Evolutionary conservation across 2,329 filamentous ascomycete genomes (phyloP).

Genomic region (Pyrenophora tritici-repentis): DNA sequence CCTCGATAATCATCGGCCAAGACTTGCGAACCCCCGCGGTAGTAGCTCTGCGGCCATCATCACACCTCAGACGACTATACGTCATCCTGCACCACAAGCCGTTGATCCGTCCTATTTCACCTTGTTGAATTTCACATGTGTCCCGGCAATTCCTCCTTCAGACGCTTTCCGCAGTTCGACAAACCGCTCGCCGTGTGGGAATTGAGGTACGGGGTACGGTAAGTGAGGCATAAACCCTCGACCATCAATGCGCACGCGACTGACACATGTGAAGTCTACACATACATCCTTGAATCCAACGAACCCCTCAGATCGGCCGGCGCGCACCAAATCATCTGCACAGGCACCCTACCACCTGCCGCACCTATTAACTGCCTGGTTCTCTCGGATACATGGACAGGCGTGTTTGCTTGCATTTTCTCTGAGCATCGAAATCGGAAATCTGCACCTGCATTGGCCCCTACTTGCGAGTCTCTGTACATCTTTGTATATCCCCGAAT

Average conservation of each 20-base stretch:
- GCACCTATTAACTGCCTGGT: background rate
- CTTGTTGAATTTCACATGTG: constrained; percentile 34
- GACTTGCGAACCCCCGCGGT: constrained; percentile 9
- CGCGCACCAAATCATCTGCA: constrained; percentile 1
- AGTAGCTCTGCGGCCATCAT: constrained; percentile 12
- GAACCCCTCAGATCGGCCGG: constrained; percentile 7
- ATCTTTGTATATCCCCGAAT: constrained; percentile 25
- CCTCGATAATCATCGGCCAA: background rate
- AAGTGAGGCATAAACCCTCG: constrained; percentile 4
- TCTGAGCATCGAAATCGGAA: constrained; percentile 3
- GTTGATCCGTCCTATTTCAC: constrained; percentile 17
- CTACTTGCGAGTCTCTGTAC: constrained; percentile 4
- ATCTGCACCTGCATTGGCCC: background rate
- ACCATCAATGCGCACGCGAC: constrained; percentile 12
- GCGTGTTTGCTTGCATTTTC: constrained; percentile 3
- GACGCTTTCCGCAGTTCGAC: constrained; percentile 34
- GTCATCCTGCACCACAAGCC: constrained; percentile 32
- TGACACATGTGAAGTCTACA: constrained; percentile 21
- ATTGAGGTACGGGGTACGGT: constrained; percentile 23
- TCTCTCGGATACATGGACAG: background rate
- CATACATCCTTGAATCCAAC: constrained; percentile 13
- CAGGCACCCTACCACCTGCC: background rate
- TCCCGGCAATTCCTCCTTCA: constrained; percentile 27
- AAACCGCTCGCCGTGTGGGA: constrained; percentile 35
- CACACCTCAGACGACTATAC: constrained; percentile 23